phyloP scores from a whole-genome alignment of 768 basidiomycete genomes.

The Fistulinella prunicolor region DNA sequence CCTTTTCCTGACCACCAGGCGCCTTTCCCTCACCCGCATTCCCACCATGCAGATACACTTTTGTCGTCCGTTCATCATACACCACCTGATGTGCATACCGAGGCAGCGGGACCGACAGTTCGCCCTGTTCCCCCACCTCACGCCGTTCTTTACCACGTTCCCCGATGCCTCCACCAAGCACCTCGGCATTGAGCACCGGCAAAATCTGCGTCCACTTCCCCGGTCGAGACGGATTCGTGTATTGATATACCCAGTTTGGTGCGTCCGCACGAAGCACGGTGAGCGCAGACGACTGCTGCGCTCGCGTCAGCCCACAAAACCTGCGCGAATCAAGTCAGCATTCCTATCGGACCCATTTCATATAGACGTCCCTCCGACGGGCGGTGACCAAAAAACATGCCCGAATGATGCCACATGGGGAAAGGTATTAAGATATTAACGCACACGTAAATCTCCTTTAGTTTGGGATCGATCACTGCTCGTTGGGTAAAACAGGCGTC shows the following conservation, averaged over 20 bases:
- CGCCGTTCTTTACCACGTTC: background rate
- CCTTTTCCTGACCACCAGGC: conserved; percentile 22
- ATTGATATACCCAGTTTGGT: conserved; percentile 68
- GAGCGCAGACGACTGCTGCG: conserved; percentile 35
- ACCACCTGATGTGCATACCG: conserved; percentile 80
- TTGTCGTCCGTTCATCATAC: conserved; percentile 57
- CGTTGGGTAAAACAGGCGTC: conserved; percentile 73
- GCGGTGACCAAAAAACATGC: too few relatives aligned
- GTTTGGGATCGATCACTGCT: conserved; percentile 60
- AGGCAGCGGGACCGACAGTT: conserved; percentile 45
- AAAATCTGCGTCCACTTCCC: conserved; percentile 66
- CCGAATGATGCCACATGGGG: too few relatives aligned
- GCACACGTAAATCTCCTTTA: conserved; percentile 74
- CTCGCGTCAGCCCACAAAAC: conserved; percentile 59
- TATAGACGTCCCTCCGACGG: too few relatives aligned
- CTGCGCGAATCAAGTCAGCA: conserved; percentile 31
- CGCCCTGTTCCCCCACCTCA: conserved; percentile 12
- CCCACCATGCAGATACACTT: conserved; percentile 72
- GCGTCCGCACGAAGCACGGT: conserved; percentile 46
- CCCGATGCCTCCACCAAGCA: background rate
- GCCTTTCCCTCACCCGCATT: conserved; percentile 51
- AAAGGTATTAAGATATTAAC: conserved; percentile 20
- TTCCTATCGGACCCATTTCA: too few relatives aligned
- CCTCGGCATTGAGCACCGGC: conserved; percentile 29
- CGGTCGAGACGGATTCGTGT: conserved; percentile 46